Conservation (phyloP, 768 basidiomycete species). For the Podaxis sp. region DNA sequence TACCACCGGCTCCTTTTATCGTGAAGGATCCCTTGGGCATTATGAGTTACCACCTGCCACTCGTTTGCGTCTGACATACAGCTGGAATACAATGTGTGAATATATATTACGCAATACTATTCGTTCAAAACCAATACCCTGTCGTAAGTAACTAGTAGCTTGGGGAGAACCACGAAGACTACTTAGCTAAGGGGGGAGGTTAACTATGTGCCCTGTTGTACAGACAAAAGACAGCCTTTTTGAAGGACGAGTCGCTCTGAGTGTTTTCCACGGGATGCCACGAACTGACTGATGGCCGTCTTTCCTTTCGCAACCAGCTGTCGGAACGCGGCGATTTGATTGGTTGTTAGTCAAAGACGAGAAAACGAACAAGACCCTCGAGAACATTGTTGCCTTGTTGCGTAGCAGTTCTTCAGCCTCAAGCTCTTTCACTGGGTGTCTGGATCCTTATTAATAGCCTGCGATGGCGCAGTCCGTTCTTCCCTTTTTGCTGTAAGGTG, state of each 20-base stretch:
- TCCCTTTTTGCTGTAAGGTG: not conserved
- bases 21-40: too few relatives aligned
- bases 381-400: not conserved
- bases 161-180: too few relatives aligned
- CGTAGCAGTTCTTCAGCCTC: not conserved
- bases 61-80: too few relatives aligned
- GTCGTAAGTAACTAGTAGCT: too few relatives aligned
- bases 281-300: not conserved
- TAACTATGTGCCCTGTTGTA: too few relatives aligned
- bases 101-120: too few relatives aligned
- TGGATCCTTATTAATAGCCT: not conserved
- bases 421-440: not conserved
- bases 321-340: conserved; percentile 2
- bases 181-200: too few relatives aligned
- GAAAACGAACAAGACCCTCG: not conserved
- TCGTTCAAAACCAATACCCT: too few relatives aligned
- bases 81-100: too few relatives aligned
- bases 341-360: not conserved
- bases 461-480: not conserved
- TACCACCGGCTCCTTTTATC: too few relatives aligned
- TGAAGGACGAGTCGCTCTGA: not conserved
- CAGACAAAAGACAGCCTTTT: not conserved
- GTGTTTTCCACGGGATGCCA: not conserved
- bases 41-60: too few relatives aligned
- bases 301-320: not conserved